Conservation (phyloP, 805 yeast species). For the Nakazawaea siamensis region DNA sequence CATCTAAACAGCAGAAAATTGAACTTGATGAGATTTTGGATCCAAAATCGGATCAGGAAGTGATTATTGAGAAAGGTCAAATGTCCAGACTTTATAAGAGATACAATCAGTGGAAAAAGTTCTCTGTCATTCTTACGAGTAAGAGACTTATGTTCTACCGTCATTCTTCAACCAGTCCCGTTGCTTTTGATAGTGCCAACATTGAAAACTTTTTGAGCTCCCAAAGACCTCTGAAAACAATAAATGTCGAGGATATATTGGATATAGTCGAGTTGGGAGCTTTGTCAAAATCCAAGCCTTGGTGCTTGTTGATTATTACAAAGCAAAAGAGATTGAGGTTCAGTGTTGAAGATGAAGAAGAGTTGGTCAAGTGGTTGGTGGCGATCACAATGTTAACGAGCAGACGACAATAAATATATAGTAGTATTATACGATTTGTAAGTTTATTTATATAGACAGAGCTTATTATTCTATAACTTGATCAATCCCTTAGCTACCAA, state of each 20-base stretch:
- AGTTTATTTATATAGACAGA: not conserved
- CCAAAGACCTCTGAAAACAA: slow-evolving; percentile 21
- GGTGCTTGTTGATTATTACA: slow-evolving; percentile 40
- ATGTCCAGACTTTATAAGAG: slow-evolving; percentile 30
- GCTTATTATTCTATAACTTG: not conserved
- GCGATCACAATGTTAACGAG: slow-evolving; percentile 28
- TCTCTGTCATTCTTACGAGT: slow-evolving; percentile 35
- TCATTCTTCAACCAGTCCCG: slow-evolving; percentile 9
- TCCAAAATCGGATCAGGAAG: slow-evolving; percentile 16
- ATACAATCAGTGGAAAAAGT: slow-evolving; percentile 39
- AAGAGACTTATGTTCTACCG: slow-evolving; percentile 32
- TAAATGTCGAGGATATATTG: slow-evolving; percentile 26
- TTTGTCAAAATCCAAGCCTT: slow-evolving; percentile 29
- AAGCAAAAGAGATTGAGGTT: slow-evolving; percentile 35
- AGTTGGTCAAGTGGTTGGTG: slow-evolving; percentile 39
- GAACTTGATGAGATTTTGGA: slow-evolving; percentile 1
- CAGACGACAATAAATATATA: slow-evolving; percentile 11
- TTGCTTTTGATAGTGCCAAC: slow-evolving; percentile 12
- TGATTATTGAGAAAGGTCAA: slow-evolving; percentile 32
- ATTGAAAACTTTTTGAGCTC: slow-evolving; percentile 5
- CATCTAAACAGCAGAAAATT: not conserved
- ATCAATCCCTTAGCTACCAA: slow-evolving; percentile 28
- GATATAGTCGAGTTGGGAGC: slow-evolving; percentile 47
- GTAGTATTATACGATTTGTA: not conserved
- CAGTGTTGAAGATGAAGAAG: slow-evolving; percentile 36